Base-by-base conservation (phyloP, 1,139 yeast species). In the Sugiyamaella sp. region DNA sequence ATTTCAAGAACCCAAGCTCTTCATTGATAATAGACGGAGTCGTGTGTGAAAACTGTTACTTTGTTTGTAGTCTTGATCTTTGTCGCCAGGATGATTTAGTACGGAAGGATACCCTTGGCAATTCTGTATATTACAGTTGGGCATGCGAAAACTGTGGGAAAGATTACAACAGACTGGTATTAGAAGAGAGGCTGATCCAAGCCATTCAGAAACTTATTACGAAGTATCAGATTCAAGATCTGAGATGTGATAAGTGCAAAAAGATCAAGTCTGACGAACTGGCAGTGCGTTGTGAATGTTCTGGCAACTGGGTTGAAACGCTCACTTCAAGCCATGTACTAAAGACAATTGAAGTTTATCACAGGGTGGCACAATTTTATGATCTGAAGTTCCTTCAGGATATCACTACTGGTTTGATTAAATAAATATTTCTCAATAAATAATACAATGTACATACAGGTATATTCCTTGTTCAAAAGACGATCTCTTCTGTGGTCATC, bases 291-390 rank as follows among this genome's bases (percentile, higher is more conserved):
- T 95, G 99, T 70, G 74, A 79, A 37, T 95, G 99, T 68, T 90
- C 99, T 0, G 99, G 99, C 2, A 69, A 72, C 33, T 93, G 97
- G 96, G 73, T 71, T 1, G 86, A 82, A 52, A 82, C 89, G 0
- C 67, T 84, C 21, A 67, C 76, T 10, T 73, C 76, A 50, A 71
- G 67, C 2, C 79, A 76, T 0, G 67, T 89, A 4, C 71, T 74
- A 29, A 72, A 72, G 49, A 74, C 74, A 51, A 64, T 84, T 4
- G 71, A 70, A 10, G 75, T 82, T 0, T 88, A 79, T 67, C 71
- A 72, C 22, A 84, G 81, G 54, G 83, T 89, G 19, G 82, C 95
- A 0, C 71, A 73, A 14, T 79, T 71, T 52, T 88, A 80, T 68
- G 85, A 82, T 33, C 74, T 90, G 60, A 81, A 80, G 55, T 69